Percentiles rank a stretch among this genome's conserved stretches.
phyloP scores from a whole-genome alignment of 2,329 filamentous ascomycete genomes.

The Penicillium palitans region DNA sequence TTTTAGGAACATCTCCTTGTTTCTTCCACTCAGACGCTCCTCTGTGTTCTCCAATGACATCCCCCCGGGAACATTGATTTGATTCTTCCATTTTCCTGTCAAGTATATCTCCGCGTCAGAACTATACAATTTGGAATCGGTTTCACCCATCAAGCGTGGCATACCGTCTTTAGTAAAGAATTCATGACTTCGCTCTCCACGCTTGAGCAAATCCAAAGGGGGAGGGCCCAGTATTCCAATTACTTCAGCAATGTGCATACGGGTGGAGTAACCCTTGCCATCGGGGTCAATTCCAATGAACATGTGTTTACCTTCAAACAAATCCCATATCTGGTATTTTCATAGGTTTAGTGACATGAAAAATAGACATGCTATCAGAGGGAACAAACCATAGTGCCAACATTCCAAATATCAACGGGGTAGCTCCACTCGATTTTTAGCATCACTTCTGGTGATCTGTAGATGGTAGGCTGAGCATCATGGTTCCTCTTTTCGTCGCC shows the following conservation, averaged over 20 bases:
- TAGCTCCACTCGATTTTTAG: conserved; percentile 49
- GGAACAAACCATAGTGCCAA: conserved; percentile 49
- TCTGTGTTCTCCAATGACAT: conserved; percentile 2
- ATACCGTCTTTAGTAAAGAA: conserved; percentile 46
- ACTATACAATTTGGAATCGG: background rate
- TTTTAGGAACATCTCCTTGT: conserved; percentile 16
- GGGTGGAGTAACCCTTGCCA: conserved; percentile 36
- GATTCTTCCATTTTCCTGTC: conserved; percentile 14
- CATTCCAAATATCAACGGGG: conserved; percentile 54
- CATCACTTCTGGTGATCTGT: conserved; percentile 48
- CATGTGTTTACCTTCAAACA: conserved; percentile 45
- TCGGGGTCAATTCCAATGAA: conserved; percentile 38
- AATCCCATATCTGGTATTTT: conserved; percentile 47
- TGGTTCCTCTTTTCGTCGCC: conserved; percentile 43
- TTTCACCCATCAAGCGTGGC: background rate
- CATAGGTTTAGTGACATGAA: background rate
- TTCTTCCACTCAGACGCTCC: conserved; percentile 7
- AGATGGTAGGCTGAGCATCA: conserved; percentile 44
- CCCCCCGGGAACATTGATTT: conserved; percentile 4
- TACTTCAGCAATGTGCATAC: conserved; percentile 50
- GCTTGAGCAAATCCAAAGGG: conserved; percentile 37
- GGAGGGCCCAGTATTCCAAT: conserved; percentile 47
- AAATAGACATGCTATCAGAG: background rate
- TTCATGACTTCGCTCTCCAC: conserved; percentile 37
- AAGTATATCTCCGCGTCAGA: background rate